Evolutionary conservation across 176 grass and related monocot species (phyloP).

Genomic region (Zea luxurians): DNA sequence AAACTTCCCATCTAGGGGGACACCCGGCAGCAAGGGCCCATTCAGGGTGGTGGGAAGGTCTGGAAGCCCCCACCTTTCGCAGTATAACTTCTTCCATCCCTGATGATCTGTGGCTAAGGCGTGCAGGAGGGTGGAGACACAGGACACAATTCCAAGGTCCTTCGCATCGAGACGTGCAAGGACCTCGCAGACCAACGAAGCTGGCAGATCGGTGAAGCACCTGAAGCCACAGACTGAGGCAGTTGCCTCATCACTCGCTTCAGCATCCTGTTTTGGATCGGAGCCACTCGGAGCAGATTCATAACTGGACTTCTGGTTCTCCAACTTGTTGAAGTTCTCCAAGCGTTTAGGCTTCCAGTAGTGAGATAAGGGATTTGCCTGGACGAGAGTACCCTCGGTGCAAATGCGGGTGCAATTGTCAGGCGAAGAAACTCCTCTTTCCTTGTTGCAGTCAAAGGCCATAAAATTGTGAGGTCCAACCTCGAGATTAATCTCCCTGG

Average conservation of each 20-base stretch:
- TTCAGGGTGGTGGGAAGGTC: constrained; percentile 3
- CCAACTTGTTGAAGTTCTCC: constrained; percentile 39
- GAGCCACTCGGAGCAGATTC: constrained; percentile 25
- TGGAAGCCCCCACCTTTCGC: constrained; percentile 70
- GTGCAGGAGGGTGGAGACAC: constrained; percentile 71
- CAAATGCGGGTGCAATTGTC: constrained; percentile 36
- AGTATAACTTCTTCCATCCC: constrained; percentile 94
- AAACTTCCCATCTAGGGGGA: constrained; percentile 41
- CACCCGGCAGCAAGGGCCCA: constrained; percentile 23
- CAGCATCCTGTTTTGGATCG: constrained; percentile 37
- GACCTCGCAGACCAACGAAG: constrained; percentile 73
- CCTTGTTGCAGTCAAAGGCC: constrained; percentile 72
- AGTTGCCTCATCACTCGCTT: constrained; percentile 15
- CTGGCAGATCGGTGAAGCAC: constrained; percentile 73
- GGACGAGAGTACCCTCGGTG: constrained; percentile 34
- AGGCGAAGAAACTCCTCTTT: constrained; percentile 48
- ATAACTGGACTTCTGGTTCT: constrained; percentile 35
- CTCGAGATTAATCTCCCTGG: constrained; percentile 17
- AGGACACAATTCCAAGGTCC: constrained; percentile 82
- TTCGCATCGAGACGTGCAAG: constrained; percentile 80
- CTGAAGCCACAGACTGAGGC: constrained; percentile 22
- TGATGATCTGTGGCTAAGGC: constrained; percentile 76
- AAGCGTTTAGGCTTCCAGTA: constrained; percentile 30
- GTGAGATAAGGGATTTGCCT: constrained; percentile 15
- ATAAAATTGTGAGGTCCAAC: constrained; percentile 60